Conservation (phyloP, 768 basidiomycete genomes). For the Pleurotus salmoneostramineus region DNA sequence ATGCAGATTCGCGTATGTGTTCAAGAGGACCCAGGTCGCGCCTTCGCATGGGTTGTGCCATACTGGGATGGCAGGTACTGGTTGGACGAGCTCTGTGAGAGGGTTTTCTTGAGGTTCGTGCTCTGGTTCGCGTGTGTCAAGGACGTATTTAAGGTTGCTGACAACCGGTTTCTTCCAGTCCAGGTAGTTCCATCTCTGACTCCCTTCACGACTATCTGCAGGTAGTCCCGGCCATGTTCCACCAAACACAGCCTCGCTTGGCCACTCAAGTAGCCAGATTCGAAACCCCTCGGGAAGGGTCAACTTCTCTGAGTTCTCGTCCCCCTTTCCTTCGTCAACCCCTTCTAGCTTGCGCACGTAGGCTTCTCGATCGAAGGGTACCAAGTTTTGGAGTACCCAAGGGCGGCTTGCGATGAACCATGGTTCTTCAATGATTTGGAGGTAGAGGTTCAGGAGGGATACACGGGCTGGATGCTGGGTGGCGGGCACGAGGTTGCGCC, state of each 20-base stretch:
- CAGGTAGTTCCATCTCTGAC: not conserved
- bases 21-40: not conserved
- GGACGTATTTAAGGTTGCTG: not conserved
- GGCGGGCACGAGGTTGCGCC: constrained; percentile 10
- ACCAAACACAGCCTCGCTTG: constrained; percentile 15
- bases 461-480: constrained; percentile 12
- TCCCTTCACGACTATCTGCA: not conserved
- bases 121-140: not conserved
- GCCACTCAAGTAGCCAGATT: constrained; percentile 24
- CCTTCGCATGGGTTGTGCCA: not conserved
- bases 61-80: not conserved
- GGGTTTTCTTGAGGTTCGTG: not conserved
- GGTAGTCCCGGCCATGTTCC: constrained; percentile 19
- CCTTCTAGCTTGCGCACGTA: constrained; percentile 11
- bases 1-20: no score
- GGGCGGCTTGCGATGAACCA: constrained; percentile 13
- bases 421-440: constrained; percentile 11
- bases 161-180: not conserved
- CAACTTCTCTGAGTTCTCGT: no score
- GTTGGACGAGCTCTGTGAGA: not conserved
- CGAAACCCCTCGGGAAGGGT: not conserved
- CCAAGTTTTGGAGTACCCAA: constrained; percentile 10
- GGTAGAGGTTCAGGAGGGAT: constrained; percentile 16
- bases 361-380: not conserved
- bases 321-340: not conserved